phyloP scores from a whole-genome alignment of 2,329 filamentous ascomycete genomes.

The Tolypocladium tropicale region DNA sequence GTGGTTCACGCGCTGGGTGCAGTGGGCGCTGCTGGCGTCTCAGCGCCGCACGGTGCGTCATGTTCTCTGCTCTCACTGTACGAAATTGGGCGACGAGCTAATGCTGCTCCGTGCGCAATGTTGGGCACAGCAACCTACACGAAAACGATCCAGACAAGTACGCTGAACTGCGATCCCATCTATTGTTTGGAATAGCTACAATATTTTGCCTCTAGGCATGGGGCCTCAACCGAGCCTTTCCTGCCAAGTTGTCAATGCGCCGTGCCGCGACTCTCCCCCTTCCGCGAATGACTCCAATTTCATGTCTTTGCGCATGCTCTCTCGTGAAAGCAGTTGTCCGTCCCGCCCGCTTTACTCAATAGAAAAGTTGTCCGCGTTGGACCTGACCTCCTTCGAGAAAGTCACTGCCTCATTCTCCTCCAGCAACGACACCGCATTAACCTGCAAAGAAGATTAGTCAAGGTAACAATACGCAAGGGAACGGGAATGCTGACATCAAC shows the following conservation, averaged over 20 bases:
- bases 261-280: neutral
- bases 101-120: no score
- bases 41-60: neutral
- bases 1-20: neutral
- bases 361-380: constrained; percentile 62
- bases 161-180: neutral
- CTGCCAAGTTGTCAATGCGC: neutral
- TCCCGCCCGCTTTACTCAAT: constrained; percentile 47
- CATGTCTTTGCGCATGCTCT: neutral
- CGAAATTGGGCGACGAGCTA: neutral
- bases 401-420: constrained; percentile 70
- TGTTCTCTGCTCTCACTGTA: neutral
- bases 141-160: no score
- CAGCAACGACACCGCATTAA: constrained; percentile 57
- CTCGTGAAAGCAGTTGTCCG: neutral
- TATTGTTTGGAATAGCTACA: neutral
- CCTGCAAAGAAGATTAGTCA: constrained; percentile 28
- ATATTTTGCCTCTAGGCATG: neutral
- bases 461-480: neutral
- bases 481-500: constrained; percentile 65
- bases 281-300: neutral
- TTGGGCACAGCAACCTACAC: neutral
- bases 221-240: neutral
- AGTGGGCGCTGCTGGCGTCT: neutral
- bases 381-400: constrained; percentile 76